A percentile compares a stretch with the other conserved stretches of the same genome.
Conservation (phyloP, 345 rosid genomes). For the Populus simonii region DNA sequence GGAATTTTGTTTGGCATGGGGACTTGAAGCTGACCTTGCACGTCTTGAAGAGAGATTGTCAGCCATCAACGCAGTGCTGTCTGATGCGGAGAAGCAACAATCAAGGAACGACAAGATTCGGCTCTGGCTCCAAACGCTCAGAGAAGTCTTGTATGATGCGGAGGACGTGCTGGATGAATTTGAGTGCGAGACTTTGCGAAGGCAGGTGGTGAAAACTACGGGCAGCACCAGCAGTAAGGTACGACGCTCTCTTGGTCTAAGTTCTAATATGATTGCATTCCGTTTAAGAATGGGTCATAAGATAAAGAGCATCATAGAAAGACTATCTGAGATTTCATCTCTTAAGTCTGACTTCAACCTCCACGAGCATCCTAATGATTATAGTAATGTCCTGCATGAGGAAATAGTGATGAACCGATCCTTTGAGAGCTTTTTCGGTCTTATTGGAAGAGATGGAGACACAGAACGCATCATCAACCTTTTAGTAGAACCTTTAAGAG, state of each 20-base stretch:
- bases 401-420: no score
- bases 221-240: no score
- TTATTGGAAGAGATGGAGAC: no score
- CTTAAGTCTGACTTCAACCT: no score
- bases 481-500: no score
- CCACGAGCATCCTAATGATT: no score
- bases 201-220: no score
- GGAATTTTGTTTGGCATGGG: background rate
- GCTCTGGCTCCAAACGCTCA: conserved; percentile 20
- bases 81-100: conserved; percentile 18
- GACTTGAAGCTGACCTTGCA: background rate
- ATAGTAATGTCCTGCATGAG: no score
- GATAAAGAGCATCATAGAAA: background rate
- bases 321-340: background rate
- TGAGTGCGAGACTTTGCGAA: no score
- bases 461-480: no score
- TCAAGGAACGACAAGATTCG: background rate
- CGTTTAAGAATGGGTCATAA: background rate
- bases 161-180: background rate
- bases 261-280: background rate
- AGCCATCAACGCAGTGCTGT: background rate
- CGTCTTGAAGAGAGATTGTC: background rate
- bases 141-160: conserved; percentile 15
- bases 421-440: no score
- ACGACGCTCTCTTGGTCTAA: no score